Percentiles rank a stretch among this genome's conserved stretches.
These are phyloP conservation scores for Fusarium equiseti DNA, from an alignment of 2,329 filamentous ascomycete species.

Conservation along the genomic window DNA sequence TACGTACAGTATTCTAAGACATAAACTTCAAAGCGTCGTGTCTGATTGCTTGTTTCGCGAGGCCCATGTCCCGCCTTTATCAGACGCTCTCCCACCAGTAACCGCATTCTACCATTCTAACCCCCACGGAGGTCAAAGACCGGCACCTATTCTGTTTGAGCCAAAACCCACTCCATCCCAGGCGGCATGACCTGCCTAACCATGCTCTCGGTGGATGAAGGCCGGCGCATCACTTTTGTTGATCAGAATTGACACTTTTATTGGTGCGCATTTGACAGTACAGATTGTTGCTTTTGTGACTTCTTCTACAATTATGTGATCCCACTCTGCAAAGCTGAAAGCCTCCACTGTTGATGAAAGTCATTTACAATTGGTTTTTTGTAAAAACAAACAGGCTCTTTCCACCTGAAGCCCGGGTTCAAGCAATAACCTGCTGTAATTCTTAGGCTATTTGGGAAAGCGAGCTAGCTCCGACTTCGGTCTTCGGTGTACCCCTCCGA, in stretches of 20 bases:
- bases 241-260: conserved; percentile 41
- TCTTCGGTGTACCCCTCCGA: conserved; percentile 43
- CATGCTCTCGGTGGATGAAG: conserved; percentile 35
- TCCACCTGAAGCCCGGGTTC: conserved; percentile 3
- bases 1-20: conserved; percentile 13
- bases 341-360: conserved; percentile 13
- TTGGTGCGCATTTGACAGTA: conserved; percentile 47
- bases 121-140: conserved; percentile 49
- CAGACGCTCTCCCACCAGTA: conserved; percentile 36
- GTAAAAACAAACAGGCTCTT: conserved; percentile 9
- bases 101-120: conserved; percentile 38
- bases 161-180: conserved; percentile 25
- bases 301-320: conserved; percentile 7
- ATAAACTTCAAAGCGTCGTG: conserved; percentile 26
- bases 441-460: conserved; percentile 19
- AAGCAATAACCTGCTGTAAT: conserved; percentile 23
- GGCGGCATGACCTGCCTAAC: conserved; percentile 33
- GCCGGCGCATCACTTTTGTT: conserved; percentile 36
- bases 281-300: conserved; percentile 28
- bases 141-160: conserved; percentile 28
- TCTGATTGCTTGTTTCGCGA: conserved; percentile 20
- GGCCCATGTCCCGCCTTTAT: conserved; percentile 29
- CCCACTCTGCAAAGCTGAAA: conserved; percentile 12
- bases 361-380: conserved; percentile 16
- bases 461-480: conserved; percentile 45